A percentile compares a stretch with the other conserved stretches of the same genome.
phyloP scores from a whole-genome alignment of 768 basidiomycete genomes.

The Crucibulum laeve region DNA sequence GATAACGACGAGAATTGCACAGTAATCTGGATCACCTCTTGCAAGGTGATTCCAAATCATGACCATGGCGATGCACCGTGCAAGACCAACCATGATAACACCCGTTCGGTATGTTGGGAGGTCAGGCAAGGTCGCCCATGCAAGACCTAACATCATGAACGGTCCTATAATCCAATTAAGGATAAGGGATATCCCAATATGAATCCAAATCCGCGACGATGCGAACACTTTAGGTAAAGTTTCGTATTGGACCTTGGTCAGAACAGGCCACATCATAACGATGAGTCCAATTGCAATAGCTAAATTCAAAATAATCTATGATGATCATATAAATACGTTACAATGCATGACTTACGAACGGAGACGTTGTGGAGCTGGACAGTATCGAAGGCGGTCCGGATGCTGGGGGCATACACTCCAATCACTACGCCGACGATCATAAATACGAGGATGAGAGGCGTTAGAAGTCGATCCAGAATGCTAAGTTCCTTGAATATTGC shows the following conservation, averaged over 20 bases:
- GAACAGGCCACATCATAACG: conserved; percentile 85
- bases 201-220: conserved; percentile 55
- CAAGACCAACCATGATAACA: conserved; percentile 79
- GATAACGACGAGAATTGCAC: conserved; percentile 75
- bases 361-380: conserved; percentile 66
- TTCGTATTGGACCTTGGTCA: conserved; percentile 78
- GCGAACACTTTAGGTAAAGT: conserved; percentile 52
- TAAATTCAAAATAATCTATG: conserved; percentile 17
- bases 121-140: conserved; percentile 85
- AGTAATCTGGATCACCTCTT: conserved; percentile 63
- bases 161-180: conserved; percentile 84
- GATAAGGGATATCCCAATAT: conserved; percentile 61
- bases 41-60: conserved; percentile 82
- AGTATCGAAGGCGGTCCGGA: conserved; percentile 60
- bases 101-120: conserved; percentile 70
- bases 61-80: conserved; percentile 71
- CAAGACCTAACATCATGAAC: conserved; percentile 78
- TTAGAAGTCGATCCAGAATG: conserved; percentile 56
- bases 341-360: conserved; percentile 51
- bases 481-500: conserved; percentile 38
- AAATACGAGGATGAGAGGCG: conserved; percentile 59
- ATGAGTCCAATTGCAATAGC: conserved; percentile 80
- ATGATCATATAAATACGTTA: neutral
- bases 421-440: conserved; percentile 80
- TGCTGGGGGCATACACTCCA: conserved; percentile 58